Base-by-base conservation (phyloP, 2,329 filamentous ascomycete species). In the Verruconis gallopava region DNA sequence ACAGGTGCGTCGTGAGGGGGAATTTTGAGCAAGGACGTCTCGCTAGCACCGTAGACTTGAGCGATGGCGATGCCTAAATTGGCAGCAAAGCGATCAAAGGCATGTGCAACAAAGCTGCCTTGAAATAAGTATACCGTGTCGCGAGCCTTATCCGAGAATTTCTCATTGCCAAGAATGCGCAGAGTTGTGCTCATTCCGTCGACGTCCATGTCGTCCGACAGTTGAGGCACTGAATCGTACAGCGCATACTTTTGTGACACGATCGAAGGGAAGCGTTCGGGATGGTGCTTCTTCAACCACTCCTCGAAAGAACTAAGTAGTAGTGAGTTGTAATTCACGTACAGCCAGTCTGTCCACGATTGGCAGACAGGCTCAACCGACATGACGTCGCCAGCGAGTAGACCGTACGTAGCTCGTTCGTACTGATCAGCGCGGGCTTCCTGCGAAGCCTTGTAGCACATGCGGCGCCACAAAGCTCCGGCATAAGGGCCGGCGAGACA, bases 321-420 rank as follows among this genome's bases (percentile, higher is more conserved):
- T 4, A 89, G 66, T n/a, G 83, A 79, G 54, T 93, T 95, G 66
- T 91, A 91, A 56, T 88, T 78, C 25, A 81, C 79, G 58, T 91
- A 94, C 14, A 95, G 69, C 51, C 80, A 77, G 54, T 96, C 89
- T 50, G 94, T 85, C 80, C 86, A 93, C 17, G 72, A 77, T 39
- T 73, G 70, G 55, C 84, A 86, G 30, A 89, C 77, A 49, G 75
- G 75, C 54, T 84, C 77, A 9, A 93, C 84, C 40, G 81, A 83
- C 28, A 73, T 65, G 38, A 86, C 72, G 54, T 95, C 85, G 38
- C 91, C 91, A 33, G 82, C 81, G n/a, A 98, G 69, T 11, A 95
- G 64, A 20, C 85, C 89, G 55, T 94, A 95, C 0, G 94, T 85
- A 14, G 89, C 91, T 43, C 79, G 76, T 62, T 98, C 86, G 53